Evolutionary conservation across 2,329 filamentous ascomycete species (phyloP).

Genomic region (Fusarium mangiferae): DNA sequence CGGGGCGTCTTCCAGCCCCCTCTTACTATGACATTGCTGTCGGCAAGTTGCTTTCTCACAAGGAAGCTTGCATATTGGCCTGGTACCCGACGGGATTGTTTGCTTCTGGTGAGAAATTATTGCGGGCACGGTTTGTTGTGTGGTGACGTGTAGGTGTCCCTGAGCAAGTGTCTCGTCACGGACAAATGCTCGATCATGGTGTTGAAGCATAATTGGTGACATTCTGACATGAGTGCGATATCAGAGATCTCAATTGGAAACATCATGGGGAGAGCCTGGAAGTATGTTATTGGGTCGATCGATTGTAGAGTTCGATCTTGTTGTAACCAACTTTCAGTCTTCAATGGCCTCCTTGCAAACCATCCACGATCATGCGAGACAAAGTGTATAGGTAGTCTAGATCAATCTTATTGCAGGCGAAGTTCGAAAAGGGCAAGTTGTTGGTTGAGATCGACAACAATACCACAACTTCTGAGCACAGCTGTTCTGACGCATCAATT

Average conservation of each 20-base stretch:
- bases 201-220: neutral
- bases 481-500: constrained; percentile 6
- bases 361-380: neutral
- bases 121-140: neutral
- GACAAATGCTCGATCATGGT: neutral
- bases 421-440: neutral
- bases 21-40: neutral
- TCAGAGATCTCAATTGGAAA: neutral
- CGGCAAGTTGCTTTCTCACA: neutral
- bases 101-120: neutral
- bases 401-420: neutral
- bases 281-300: neutral
- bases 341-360: neutral
- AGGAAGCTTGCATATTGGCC: constrained; percentile 2
- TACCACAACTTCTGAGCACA: neutral
- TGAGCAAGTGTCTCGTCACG: neutral
- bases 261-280: neutral
- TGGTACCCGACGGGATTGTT: neutral
- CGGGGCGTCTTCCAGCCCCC: neutral
- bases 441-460: neutral
- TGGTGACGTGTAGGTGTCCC: constrained; percentile 20
- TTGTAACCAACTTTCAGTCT: neutral
- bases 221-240: neutral
- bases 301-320: neutral
- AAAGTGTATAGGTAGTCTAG: neutral